Evolutionary conservation across 2,329 filamentous ascomycete species (phyloP).

Genomic region (Aspergillus alliaceus): DNA sequence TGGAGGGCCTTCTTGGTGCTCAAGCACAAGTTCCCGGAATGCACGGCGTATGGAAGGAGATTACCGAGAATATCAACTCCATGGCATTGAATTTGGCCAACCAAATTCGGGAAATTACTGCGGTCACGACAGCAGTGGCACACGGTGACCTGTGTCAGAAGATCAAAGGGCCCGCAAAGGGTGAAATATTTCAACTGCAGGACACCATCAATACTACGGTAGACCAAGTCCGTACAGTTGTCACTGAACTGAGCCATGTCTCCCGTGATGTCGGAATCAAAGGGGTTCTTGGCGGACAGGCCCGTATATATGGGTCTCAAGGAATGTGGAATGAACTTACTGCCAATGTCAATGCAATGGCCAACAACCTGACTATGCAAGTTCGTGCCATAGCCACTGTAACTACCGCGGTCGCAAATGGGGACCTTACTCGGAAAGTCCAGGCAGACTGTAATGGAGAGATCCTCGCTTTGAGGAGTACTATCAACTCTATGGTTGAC

Average conservation of each 20-base stretch:
- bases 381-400: conserved; percentile 97
- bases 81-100: conserved; percentile 64
- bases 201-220: conserved; percentile 99
- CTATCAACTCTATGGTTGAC: conserved; percentile 48
- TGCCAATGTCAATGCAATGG: conserved; percentile 94
- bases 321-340: conserved; percentile 99
- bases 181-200: conserved; percentile 90
- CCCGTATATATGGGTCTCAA: conserved; percentile 87
- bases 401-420: conserved; percentile 92
- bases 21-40: conserved; percentile 65
- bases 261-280: conserved; percentile 96
- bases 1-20: conserved; percentile 62
- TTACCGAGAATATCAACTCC: conserved; percentile 67
- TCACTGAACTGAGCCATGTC: conserved; percentile 84
- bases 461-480: background rate
- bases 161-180: conserved; percentile 91
- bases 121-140: conserved; percentile 91
- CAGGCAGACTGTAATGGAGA: background rate
- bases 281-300: conserved; percentile 98
- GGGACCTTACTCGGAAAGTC: conserved; percentile 69
- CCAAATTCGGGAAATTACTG: conserved; percentile 85
- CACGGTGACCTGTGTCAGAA: conserved; percentile 95
- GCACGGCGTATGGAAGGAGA: conserved; percentile 66
- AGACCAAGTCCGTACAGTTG: conserved; percentile 90
- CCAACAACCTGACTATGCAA: conserved; percentile 83